Percentiles rank a stretch among this genome's conserved stretches.
phyloP scores from a whole-genome alignment of 129 eudicot species.

The Lactuca sativa region DNA sequence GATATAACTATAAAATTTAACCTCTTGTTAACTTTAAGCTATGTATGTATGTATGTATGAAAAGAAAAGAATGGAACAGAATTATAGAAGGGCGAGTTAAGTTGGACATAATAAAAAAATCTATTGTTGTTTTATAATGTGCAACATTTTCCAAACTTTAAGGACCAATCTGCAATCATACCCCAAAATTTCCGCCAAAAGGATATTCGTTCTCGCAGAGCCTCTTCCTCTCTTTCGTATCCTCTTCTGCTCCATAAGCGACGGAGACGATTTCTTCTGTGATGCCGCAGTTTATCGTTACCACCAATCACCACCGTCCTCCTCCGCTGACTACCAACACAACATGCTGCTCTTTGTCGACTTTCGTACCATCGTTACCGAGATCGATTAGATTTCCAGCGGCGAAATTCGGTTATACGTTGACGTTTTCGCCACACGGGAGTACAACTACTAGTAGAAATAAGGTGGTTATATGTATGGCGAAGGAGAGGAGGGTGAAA shows the following conservation, averaged over 20 bases:
- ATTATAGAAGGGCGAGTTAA: too few relatives aligned
- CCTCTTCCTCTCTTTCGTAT: constrained; percentile 2
- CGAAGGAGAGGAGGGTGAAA: constrained; percentile 82
- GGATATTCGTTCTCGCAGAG: constrained; percentile 4
- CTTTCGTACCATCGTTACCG: constrained; percentile 10
- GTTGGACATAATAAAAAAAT: too few relatives aligned
- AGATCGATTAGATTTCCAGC: constrained; percentile 5
- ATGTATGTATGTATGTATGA: too few relatives aligned
- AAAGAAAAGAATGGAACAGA: too few relatives aligned
- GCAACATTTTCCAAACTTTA: not conserved
- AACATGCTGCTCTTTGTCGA: constrained; percentile 23
- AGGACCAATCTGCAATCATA: not conserved
- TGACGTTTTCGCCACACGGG: constrained; percentile 11
- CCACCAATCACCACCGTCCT: constrained; percentile 28
- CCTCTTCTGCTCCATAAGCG: not conserved
- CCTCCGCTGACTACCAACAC: constrained; percentile 21
- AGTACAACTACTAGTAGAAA: constrained; percentile 14
- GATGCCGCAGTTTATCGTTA: constrained; percentile 21
- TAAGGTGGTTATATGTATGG: constrained; percentile 56
- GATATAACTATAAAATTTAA: too few relatives aligned
- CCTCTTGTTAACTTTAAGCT: too few relatives aligned
- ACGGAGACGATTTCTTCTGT: constrained; percentile 2
- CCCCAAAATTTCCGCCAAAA: constrained; percentile 1
- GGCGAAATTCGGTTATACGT: constrained; percentile 11
- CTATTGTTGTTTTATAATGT: too few relatives aligned